phyloP scores from a whole-genome alignment of 345 rosid genomes.

The Bretschneidera sinensis region DNA sequence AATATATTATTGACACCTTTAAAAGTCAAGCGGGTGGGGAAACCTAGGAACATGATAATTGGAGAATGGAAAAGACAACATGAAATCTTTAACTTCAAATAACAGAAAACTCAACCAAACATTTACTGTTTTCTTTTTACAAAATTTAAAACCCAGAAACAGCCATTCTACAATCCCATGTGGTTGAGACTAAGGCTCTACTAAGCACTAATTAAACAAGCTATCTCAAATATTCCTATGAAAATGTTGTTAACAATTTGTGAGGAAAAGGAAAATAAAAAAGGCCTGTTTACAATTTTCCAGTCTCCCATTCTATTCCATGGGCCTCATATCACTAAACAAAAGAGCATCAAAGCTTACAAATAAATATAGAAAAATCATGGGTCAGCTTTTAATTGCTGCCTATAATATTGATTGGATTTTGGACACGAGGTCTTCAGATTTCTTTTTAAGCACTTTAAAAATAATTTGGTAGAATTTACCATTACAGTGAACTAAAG shows the following conservation, averaged over 20 bases:
- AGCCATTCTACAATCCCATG: background rate
- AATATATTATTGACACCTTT: background rate
- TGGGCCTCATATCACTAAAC: background rate
- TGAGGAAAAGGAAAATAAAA: background rate
- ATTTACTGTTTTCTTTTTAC: no score
- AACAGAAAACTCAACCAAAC: background rate
- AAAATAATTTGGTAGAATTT: background rate
- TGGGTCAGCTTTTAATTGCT: background rate
- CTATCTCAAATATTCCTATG: background rate
- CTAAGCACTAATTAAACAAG: background rate
- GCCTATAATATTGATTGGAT: background rate
- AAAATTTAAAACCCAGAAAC: background rate
- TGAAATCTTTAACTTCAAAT: background rate
- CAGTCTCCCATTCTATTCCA: background rate
- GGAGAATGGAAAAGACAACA: background rate
- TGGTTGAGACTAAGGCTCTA: background rate
- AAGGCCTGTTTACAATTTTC: background rate
- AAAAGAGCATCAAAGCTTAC: background rate
- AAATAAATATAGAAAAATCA: no score
- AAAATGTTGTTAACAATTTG: background rate
- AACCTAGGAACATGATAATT: background rate
- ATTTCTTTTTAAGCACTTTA: no score
- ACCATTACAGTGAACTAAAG: no score
- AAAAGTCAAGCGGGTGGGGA: background rate
- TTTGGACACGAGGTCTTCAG: background rate